Base-by-base conservation (phyloP, 306 rosid genomes). In the Canavalia gladiata region DNA sequence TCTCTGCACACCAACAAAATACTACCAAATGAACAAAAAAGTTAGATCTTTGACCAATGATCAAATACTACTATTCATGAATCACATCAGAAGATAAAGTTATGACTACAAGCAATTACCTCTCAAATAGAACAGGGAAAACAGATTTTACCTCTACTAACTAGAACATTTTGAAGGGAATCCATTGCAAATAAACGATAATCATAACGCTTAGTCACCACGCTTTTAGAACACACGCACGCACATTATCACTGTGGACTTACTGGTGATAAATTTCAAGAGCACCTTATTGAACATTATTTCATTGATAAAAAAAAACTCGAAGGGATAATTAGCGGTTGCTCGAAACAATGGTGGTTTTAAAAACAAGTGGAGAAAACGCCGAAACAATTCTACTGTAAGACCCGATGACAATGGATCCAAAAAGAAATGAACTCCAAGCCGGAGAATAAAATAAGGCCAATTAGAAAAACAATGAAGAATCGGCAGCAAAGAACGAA, bases 1-100 rank as follows among this genome's bases (percentile, higher is more conserved):
- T 75, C 87, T 81, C 88, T 69, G 72, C 64, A 42, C 58, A 74
- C 30, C 6, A 65, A 59, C 46, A 12, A 42, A 74, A 73, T 50
- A 35, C 57, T 64, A 2, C 68, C 60, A 67, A 49, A 75, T 4
- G 58, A 68, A 37, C 4, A 42, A 30, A 74, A 65, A 28, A 46
- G 4, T 31, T 49, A 84, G 41, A 68, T 5, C 8, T 43, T 4
- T 6, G 6, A 12, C 34, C 72, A 72, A 63, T 6, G 39, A 72
- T 41, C 65, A 72, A 46, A 72, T 45, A 30, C 8, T 66, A 54
- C 18, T 46, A 59, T 74, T 46, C 43, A 76, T 46, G 18, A 81
- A 18, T 72, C 64, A 49, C n/a, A n/a, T 25, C 63, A 72, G 9
- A 72, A 45, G 6, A 82, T 59, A 50, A 60, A 50, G 9, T 67